Conservation (phyloP, 2,329 filamentous ascomycete species). For the Akanthomyces dipterigenus region DNA sequence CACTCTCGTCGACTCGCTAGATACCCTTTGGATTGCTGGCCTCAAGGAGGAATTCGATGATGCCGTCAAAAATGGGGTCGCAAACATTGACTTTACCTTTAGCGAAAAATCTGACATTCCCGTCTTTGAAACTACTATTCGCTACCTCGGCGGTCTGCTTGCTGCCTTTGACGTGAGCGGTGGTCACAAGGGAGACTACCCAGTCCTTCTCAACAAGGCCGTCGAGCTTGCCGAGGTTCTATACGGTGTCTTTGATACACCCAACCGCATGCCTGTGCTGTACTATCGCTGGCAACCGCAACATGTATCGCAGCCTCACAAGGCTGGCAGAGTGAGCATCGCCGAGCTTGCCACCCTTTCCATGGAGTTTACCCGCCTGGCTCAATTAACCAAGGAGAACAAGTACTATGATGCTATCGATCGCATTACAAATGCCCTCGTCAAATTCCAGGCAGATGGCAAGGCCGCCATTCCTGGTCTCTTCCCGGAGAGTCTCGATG, state of each 20-base stretch:
- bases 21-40: slow-evolving; percentile 84
- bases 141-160: slow-evolving; percentile 81
- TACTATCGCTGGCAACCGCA: slow-evolving; percentile 72
- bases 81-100: slow-evolving; percentile 76
- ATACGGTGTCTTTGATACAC: slow-evolving; percentile 81
- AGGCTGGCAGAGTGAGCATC: slow-evolving; percentile 51
- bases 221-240: slow-evolving; percentile 73
- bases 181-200: slow-evolving; percentile 47
- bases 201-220: slow-evolving; percentile 68
- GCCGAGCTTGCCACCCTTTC: slow-evolving; percentile 75
- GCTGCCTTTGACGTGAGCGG: slow-evolving; percentile 82
- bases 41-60: slow-evolving; percentile 73
- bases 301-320: slow-evolving; percentile 55
- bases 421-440: slow-evolving; percentile 73
- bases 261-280: slow-evolving; percentile 83
- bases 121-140: slow-evolving; percentile 88
- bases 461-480: slow-evolving; percentile 65
- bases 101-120: slow-evolving; percentile 58
- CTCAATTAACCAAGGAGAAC: slow-evolving; percentile 72
- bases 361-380: slow-evolving; percentile 83
- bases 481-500: slow-evolving; percentile 73
- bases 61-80: slow-evolving; percentile 57
- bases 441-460: slow-evolving; percentile 62
- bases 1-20: slow-evolving; percentile 73
- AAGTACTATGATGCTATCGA: slow-evolving; percentile 89